Conservation (phyloP, 129 eudicot species). For the Cynara cardunculus region DNA sequence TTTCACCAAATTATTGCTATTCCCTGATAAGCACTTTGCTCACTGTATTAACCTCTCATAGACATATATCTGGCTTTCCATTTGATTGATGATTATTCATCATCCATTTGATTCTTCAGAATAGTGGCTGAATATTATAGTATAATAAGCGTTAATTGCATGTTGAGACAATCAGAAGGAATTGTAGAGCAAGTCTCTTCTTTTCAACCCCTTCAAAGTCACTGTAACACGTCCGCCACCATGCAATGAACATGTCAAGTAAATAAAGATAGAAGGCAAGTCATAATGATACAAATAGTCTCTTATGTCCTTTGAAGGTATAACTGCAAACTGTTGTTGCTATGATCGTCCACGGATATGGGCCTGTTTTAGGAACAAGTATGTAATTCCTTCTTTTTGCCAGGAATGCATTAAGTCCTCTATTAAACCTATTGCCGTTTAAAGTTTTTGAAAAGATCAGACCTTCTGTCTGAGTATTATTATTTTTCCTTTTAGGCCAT, state of each 20-base stretch:
- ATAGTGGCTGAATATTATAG: neutral
- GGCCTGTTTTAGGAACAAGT: neutral
- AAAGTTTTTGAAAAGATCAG: neutral
- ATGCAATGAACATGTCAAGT: neutral
- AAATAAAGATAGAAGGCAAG: neutral
- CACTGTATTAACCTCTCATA: neutral
- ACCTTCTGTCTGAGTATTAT: neutral
- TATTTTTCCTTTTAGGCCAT: slow-evolving; percentile 51
- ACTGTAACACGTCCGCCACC: neutral
- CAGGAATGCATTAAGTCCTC: neutral
- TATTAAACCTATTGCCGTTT: neutral
- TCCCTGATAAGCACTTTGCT: neutral
- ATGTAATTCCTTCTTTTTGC: neutral
- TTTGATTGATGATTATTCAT: neutral
- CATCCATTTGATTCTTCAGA: neutral
- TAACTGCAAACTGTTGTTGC: neutral
- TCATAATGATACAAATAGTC: neutral
- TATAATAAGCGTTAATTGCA: neutral
- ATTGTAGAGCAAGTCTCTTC: neutral
- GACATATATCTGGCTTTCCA: neutral
- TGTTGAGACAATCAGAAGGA: neutral
- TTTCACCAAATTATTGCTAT: neutral
- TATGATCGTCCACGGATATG: neutral
- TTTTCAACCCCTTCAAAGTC: neutral
- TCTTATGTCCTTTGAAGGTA: neutral